Evolutionary conservation across 768 basidiomycete species (phyloP), one percentile per base, ranked within the genome.

Genomic region (Russula vinacea): DNA sequence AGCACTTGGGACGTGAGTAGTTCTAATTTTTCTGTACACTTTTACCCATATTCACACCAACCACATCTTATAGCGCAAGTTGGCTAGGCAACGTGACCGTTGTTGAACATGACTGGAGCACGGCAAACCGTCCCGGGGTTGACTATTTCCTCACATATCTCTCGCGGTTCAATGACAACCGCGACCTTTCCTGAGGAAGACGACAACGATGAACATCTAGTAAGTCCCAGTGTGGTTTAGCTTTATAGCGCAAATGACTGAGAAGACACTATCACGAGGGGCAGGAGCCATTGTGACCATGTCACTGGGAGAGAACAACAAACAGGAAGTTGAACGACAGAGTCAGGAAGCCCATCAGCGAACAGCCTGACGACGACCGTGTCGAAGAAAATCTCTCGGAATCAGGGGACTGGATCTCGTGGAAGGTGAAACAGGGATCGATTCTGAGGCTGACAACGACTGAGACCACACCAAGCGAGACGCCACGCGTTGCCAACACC

Each of bases 261-360:
- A 62, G 2, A 29, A 29, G 29, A 29, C 9, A 19, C 22, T 16
- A 17, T 53, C 14, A 44, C 40, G n/a, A 11, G 45, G 33, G 35
- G 47, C 53, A 16, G 53, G 24, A n/a, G 11, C 33, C 11, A 7
- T 24, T 29, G 42, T 35, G 17, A 47, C 4, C 3, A 29, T 29
- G 29, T 19, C 60, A 39, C 29, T 14, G 3, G 55, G 26, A 32
- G 33, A 62, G 32, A 26, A 44, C 33, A 44, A n/a, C 17, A 29
- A 51, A 52, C 62, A 44, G 40, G 40, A 33, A 6, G 40, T 52
- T 17, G 62, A 51, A 35, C 49, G 22, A 19, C 62, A 62, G 40
- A 13, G 11, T 24, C 22, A n/a, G 42, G 47, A 29, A 13, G 50
- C 24, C 14, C 17, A 16, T 47, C 53, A 3, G 35, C 47, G 7